Evolutionary conservation across 768 basidiomycete genomes (phyloP).

Genomic region (Butyriboletus loyo): DNA sequence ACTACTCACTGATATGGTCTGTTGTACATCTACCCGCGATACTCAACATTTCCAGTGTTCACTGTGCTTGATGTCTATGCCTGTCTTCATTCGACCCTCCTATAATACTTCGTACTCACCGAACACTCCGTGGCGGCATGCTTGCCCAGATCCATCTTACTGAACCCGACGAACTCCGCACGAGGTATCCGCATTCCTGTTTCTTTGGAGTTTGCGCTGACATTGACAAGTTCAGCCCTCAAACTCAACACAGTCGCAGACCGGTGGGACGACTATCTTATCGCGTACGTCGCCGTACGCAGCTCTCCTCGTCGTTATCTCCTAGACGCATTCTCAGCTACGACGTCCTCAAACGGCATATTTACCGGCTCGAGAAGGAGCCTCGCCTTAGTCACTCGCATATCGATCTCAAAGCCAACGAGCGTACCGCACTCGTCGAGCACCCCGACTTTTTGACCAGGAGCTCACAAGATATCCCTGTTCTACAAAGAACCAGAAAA

Average conservation of each 20-base stretch:
- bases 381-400: constrained; percentile 44
- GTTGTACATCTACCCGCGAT: too few relatives aligned
- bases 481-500: constrained; percentile 81
- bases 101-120: too few relatives aligned
- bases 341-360: constrained; percentile 76
- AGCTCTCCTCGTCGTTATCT: background rate
- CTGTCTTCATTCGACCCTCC: too few relatives aligned
- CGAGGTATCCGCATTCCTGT: too few relatives aligned
- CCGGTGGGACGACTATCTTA: constrained; percentile 93
- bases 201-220: too few relatives aligned
- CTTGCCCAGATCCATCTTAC: too few relatives aligned
- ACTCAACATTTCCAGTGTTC: too few relatives aligned
- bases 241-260: constrained; percentile 90
- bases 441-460: constrained; percentile 51
- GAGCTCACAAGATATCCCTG: constrained; percentile 76
- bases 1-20: too few relatives aligned
- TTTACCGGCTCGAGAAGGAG: constrained; percentile 83
- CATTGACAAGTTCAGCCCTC: constrained; percentile 60
- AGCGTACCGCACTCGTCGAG: constrained; percentile 54
- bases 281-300: constrained; percentile 56
- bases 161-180: too few relatives aligned
- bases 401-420: constrained; percentile 64
- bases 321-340: constrained; percentile 47
- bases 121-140: too few relatives aligned
- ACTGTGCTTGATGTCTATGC: too few relatives aligned